A percentile compares a stretch with the other conserved stretches of the same genome.
These are phyloP conservation scores for Dalbergia cochinchinensis DNA, from an alignment of 306 rosid species.

Conservation along the genomic window DNA sequence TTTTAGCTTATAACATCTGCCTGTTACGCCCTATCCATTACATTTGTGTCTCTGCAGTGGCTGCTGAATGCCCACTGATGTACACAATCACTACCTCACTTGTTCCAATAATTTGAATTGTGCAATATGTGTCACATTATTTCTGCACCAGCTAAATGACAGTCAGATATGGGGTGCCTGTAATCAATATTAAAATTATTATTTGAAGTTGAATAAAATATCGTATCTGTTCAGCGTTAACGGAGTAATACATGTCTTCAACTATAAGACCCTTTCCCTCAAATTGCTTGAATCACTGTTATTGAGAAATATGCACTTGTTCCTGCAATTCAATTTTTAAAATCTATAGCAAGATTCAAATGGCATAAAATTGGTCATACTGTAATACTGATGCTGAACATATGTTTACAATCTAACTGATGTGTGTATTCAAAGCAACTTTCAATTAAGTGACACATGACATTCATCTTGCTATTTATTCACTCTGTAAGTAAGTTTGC, in stretches of 20 bases:
- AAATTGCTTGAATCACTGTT: background rate
- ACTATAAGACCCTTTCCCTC: background rate
- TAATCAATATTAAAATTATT: background rate
- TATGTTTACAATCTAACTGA: background rate
- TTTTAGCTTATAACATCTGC: background rate
- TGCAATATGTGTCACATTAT: background rate
- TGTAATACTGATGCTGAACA: background rate
- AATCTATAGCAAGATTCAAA: background rate
- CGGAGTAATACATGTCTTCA: background rate
- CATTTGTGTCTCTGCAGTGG: background rate
- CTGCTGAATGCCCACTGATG: background rate
- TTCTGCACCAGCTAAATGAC: background rate
- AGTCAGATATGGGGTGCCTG: background rate
- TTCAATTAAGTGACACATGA: background rate
- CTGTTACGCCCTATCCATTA: background rate
- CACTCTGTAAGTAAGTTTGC: conserved; percentile 1
- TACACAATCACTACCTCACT: background rate
- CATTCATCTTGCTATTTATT: conserved; percentile 29
- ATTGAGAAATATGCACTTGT: conserved; percentile 2
- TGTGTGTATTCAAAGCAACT: background rate
- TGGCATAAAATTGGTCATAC: background rate
- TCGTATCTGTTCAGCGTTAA: background rate
- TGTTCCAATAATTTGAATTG: background rate
- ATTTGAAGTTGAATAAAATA: background rate
- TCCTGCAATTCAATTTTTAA: background rate